These are phyloP conservation scores for Hemileccinum impolitum DNA, from an alignment of 768 basidiomycete species.

Conservation along the genomic window DNA sequence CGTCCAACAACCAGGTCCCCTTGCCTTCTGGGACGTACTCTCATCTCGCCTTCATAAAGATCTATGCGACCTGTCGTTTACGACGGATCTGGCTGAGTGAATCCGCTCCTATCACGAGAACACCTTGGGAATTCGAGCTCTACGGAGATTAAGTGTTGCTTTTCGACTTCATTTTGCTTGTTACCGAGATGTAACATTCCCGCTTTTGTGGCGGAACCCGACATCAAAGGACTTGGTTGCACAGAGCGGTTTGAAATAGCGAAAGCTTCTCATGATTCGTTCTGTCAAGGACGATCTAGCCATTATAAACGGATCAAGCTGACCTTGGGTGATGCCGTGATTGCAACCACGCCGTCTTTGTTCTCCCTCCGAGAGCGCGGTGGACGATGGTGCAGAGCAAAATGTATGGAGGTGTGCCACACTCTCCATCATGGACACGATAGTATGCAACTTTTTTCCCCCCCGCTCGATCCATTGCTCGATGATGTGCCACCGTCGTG, in stretches of 20 bases:
- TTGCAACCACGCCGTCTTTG: not conserved
- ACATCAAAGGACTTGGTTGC: constrained; percentile 14
- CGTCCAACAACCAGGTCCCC: constrained; percentile 16
- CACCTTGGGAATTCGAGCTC: constrained; percentile 77
- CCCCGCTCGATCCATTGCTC: constrained; percentile 16
- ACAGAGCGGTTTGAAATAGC: constrained; percentile 20
- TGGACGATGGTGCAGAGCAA: constrained; percentile 4
- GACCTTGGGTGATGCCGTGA: constrained; percentile 19
- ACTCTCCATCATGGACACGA: constrained; percentile 5
- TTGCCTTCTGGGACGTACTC: constrained; percentile 57
- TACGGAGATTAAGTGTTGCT: constrained; percentile 40
- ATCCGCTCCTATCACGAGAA: constrained; percentile 44
- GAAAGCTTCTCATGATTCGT: constrained; percentile 15
- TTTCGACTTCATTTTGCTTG: constrained; percentile 11
- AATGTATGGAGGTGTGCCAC: constrained; percentile 14
- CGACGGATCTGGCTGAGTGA: constrained; percentile 76
- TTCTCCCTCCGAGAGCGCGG: constrained; percentile 12
- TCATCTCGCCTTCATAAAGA: constrained; percentile 67
- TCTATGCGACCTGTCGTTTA: constrained; percentile 76
- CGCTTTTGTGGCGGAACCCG: constrained; percentile 20
- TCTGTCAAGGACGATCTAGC: constrained; percentile 19
- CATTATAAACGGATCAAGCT: constrained; percentile 14
- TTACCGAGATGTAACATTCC: constrained; percentile 16
- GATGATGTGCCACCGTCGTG: constrained; percentile 13
- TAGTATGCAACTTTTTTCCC: not conserved